Base-by-base conservation (phyloP, 257 asterid genomes). In the Pogostemon cablin region DNA sequence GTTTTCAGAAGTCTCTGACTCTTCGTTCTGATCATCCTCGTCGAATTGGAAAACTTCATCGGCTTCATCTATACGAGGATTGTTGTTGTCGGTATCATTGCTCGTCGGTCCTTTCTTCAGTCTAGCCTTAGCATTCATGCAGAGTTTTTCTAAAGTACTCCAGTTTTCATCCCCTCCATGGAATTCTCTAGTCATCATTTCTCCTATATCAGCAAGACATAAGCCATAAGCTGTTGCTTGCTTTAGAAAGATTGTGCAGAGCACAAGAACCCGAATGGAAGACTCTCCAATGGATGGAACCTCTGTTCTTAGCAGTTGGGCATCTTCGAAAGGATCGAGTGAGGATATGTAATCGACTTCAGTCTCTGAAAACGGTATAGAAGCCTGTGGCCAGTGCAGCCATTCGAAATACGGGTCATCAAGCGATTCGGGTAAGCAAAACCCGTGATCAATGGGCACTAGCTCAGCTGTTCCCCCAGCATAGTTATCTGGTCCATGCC, bases 341-440 rank as follows among this genome's bases (percentile, higher is more conserved):
- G 62, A 63, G 35, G 86, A 77, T 64, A 93, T 84, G 69, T 90
- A 93, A 38, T 88, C 90, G 46, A 85, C 69, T 71, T 93, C 98
- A 38, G 85, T 50, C 65, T 90, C 96, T 6, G 97, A 86, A 73
- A 93, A 93, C 1, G 97, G 98, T 62, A 93, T 77, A 1, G 88
- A 75, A 12, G 98, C 96, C 81, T 90, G 97, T 0, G 97, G 97
- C 98, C 97, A 90, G 41, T 93, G 97, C 63, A 90, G 78, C 97
- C 98, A 90, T 81, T 93, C 98, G 8, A 93, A 93, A 69, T 93
- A 93, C 4, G 98, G 98, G 78, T 90, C 97, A 46, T 93, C 97
- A 8, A 93, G 95, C 3, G 95, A 82, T 73, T 90, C 97, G 0
- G 98, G 98, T 66, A 90, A 83, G 82, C 97, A 93, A 74, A 88